Conservation (phyloP, 169 alveolate species). For the Sarcocystis neurona region DNA sequence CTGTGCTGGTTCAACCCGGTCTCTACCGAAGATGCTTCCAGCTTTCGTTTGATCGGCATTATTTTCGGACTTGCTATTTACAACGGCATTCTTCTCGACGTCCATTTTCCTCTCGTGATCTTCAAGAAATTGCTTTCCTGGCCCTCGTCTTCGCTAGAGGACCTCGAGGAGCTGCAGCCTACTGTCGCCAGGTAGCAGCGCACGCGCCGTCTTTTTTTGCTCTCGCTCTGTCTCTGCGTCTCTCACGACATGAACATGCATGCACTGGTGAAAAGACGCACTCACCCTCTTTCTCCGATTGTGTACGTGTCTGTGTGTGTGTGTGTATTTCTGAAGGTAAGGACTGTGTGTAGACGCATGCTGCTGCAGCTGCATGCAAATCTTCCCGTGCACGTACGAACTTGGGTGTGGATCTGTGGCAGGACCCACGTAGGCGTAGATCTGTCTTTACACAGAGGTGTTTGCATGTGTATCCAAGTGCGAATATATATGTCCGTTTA, state of each 20-base stretch:
- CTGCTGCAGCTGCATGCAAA: neutral
- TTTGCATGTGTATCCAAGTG: too few relatives aligned
- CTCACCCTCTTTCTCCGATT: neutral
- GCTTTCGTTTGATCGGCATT: slow-evolving; percentile 87
- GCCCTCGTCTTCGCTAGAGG: slow-evolving; percentile 75
- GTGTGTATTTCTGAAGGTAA: too few relatives aligned
- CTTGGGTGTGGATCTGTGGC: too few relatives aligned
- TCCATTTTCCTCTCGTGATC: slow-evolving; percentile 85
- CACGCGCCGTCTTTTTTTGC: slow-evolving; percentile 50
- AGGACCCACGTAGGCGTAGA: too few relatives aligned
- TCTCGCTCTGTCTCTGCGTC: too few relatives aligned
- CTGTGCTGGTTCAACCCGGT: slow-evolving; percentile 86
- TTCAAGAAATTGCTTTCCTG: slow-evolving; percentile 84
- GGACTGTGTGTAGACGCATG: too few relatives aligned
- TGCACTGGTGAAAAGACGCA: neutral
- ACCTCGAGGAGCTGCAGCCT: slow-evolving; percentile 83
- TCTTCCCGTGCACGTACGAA: too few relatives aligned
- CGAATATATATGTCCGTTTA: too few relatives aligned
- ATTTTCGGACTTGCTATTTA: slow-evolving; percentile 89
- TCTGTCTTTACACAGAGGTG: too few relatives aligned
- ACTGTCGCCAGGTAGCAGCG: slow-evolving; percentile 76
- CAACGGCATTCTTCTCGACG: slow-evolving; percentile 84
- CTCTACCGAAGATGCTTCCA: slow-evolving; percentile 74
- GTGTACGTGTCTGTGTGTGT: too few relatives aligned
- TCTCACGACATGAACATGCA: neutral